phyloP scores from a whole-genome alignment of 2,329 filamentous ascomycete genomes.

The Pseudogymnoascus sp. region DNA sequence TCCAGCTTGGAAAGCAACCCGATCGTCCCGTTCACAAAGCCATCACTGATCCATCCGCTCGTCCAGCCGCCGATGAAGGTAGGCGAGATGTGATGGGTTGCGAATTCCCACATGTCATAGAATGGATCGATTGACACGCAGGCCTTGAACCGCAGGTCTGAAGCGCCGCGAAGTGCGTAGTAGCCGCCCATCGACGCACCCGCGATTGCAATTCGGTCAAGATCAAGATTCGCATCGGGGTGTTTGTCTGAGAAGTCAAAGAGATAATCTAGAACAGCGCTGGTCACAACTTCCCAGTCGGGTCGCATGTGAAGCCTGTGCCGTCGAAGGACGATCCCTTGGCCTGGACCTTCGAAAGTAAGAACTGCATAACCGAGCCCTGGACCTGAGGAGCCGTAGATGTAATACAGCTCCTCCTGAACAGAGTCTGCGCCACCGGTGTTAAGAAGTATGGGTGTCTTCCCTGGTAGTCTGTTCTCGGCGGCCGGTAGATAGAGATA shows the following conservation, averaged over 20 bases:
- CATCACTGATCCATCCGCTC: conserved; percentile 25
- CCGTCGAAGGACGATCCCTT: conserved; percentile 27
- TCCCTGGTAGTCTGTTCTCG: conserved; percentile 17
- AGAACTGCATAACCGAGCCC: conserved; percentile 30
- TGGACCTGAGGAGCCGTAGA: conserved; percentile 17
- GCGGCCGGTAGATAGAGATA: conserved; percentile 25
- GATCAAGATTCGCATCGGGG: conserved; percentile 21
- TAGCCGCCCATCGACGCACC: conserved; percentile 38
- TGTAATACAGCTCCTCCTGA: conserved; percentile 29
- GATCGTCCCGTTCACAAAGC: conserved; percentile 23
- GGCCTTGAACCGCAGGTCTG: conserved; percentile 37
- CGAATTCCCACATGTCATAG: conserved; percentile 31
- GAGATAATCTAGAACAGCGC: conserved; percentile 21
- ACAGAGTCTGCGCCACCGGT: conserved; percentile 26
- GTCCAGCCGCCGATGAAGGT: conserved; percentile 22
- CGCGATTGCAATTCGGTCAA: conserved; percentile 20
- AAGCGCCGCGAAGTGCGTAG: conserved; percentile 36
- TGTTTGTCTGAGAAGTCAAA: conserved; percentile 10
- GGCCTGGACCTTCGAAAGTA: conserved; percentile 34
- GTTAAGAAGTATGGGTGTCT: conserved; percentile 22
- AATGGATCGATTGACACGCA: conserved; percentile 34
- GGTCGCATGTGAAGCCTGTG: conserved; percentile 17
- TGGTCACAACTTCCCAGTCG: conserved; percentile 24
- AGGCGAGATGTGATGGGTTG: conserved; percentile 19
- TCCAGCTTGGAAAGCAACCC: conserved; percentile 14